These are phyloP conservation scores for Dimocarpus longan DNA, from an alignment of 345 rosid species.

Conservation along the genomic window DNA sequence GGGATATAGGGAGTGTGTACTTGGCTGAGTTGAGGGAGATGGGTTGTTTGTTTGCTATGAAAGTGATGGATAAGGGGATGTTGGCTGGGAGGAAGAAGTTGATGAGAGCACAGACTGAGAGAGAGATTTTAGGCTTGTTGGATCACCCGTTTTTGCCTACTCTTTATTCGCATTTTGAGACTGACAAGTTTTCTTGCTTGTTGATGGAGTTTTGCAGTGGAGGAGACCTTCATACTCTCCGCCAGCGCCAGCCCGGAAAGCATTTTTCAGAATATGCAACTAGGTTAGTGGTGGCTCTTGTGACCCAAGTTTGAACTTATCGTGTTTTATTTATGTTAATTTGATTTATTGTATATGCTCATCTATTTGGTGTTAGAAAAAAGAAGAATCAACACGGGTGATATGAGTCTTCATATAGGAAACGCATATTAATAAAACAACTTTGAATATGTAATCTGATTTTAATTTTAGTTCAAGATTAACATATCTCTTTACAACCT, in stretches of 20 bases:
- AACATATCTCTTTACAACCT: background rate
- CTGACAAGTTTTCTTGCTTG: slow-evolving; percentile 81
- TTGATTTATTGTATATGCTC: background rate
- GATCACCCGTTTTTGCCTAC: slow-evolving; percentile 92
- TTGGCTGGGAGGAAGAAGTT: slow-evolving; percentile 68
- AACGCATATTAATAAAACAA: too few species aligned
- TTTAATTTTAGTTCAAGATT: slow-evolving; percentile 13
- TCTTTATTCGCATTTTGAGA: slow-evolving; percentile 80
- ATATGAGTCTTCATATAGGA: background rate
- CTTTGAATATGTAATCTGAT: background rate
- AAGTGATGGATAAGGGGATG: slow-evolving; percentile 86
- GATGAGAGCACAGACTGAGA: slow-evolving; percentile 67
- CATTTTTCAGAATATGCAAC: slow-evolving; percentile 73
- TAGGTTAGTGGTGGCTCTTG: slow-evolving; percentile 46
- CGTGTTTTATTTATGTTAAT: background rate
- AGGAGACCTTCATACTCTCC: slow-evolving; percentile 78
- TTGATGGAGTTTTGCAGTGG: slow-evolving; percentile 88
- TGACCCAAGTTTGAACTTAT: background rate
- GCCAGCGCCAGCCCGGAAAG: slow-evolving; percentile 75
- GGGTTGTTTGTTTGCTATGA: slow-evolving; percentile 78
- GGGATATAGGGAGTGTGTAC: slow-evolving; percentile 81
- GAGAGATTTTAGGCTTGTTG: slow-evolving; percentile 66
- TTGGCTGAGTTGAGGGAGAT: slow-evolving; percentile 69
- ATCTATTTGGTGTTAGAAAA: background rate
- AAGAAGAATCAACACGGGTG: background rate